Base-by-base conservation (phyloP, 768 basidiomycete species). In the Auricularia sp. region DNA sequence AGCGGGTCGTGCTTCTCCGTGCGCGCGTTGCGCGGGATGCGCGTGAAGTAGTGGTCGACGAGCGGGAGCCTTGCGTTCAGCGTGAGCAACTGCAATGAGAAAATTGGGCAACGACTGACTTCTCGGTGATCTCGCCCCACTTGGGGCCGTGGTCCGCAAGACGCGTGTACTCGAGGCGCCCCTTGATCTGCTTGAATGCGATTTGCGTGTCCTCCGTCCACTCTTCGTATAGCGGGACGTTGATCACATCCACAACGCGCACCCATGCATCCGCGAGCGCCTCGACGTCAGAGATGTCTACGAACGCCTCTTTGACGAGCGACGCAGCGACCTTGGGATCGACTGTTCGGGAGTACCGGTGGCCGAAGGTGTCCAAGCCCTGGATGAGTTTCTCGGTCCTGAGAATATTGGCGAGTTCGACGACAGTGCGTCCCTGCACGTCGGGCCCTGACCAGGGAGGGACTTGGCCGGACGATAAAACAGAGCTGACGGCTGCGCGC, bases 1-100 rank as follows among this genome's bases (percentile, higher is more conserved):
- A 70, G 67, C 3, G 80, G 77, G 61, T 84, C 78, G 63, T 79
- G 78, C 67, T 80, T 80, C 36, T 71, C 63, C 0, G 80, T 81
- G 3, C 67, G 70, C 13, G 65, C 67, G 67, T 78, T 79, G 33
- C 82, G 45, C 68, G 78, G 79, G 13, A 98, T 75, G 33, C 94
- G 88, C 1, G 94, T 98, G 76, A 99, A 99, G 77, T 98, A 98
- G 3, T 82, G 75, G 71, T 98, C 97, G 54, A 93, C 89, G 54
- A 99, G 80, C 24, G 96, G 94, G 16, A 79, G 82, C 47, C 94
- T 97, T 69, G 29, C 29, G 29, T 29, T 29, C 29, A 29, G 29
- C 29, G 29, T 29, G 29, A 29, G 29, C 0, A 37, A 64, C 51
- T 54, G 64, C 10, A 36, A 34, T 66, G 13, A 37, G 61, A 62